Conservation (phyloP, 345 rosid genomes). For the Combretum micranthum region DNA sequence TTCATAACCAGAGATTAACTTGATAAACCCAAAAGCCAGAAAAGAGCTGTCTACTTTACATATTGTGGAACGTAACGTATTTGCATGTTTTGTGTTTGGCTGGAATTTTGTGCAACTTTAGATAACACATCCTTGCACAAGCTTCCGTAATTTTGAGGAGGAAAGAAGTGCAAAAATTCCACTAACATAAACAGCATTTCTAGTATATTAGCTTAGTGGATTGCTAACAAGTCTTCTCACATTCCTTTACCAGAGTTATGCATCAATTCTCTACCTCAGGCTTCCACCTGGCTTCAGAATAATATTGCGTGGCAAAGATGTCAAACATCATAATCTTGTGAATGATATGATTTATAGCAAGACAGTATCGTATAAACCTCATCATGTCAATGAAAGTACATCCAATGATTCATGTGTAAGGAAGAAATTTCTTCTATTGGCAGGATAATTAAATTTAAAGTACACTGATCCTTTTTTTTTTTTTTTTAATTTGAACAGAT, state of each 20-base stretch:
- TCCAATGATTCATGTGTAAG: constrained; percentile 29
- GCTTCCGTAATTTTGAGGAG: too few relatives aligned
- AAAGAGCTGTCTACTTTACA: too few relatives aligned
- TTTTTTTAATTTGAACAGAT: constrained; percentile 27
- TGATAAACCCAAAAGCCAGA: too few relatives aligned
- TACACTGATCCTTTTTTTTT: background rate
- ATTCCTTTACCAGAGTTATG: constrained; percentile 49
- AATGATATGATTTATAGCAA: constrained; percentile 54
- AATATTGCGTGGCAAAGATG: constrained; percentile 44
- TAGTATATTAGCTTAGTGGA: background rate
- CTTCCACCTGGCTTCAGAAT: constrained; percentile 54
- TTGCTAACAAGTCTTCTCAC: background rate
- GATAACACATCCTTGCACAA: too few relatives aligned
- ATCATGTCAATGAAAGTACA: constrained; percentile 15
- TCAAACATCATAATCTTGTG: constrained; percentile 47
- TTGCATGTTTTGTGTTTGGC: too few relatives aligned
- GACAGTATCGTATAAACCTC: constrained; percentile 42
- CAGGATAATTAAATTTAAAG: background rate
- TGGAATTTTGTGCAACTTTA: too few relatives aligned
- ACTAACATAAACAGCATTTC: too few relatives aligned
- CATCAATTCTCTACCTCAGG: constrained; percentile 68
- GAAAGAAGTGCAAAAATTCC: too few relatives aligned
- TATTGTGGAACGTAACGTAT: too few relatives aligned
- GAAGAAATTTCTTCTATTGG: background rate
- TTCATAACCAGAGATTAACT: too few relatives aligned